Conservation (phyloP, 2,329 filamentous ascomycete species). For the Teratosphaeriaceae sp. region DNA sequence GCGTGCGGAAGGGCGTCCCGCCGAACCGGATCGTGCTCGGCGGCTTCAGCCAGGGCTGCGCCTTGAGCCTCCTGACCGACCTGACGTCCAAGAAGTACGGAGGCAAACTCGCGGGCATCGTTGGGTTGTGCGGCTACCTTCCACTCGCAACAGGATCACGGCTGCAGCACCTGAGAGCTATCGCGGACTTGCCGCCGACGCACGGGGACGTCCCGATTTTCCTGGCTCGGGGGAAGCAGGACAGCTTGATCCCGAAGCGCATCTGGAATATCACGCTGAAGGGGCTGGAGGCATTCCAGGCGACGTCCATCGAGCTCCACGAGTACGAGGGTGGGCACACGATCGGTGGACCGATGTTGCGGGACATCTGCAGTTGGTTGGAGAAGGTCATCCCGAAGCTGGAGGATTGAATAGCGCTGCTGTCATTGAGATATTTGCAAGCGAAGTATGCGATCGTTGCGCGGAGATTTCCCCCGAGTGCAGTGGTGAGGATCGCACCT, state of each 20-base stretch:
- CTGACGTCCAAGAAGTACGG: conserved; percentile 33
- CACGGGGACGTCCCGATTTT: conserved; percentile 38
- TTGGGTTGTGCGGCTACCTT: conserved; percentile 43
- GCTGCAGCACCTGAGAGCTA: conserved; percentile 33
- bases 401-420: conserved; percentile 17
- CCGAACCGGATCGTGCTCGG: conserved; percentile 39
- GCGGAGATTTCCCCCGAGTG: too few relatives aligned
- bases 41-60: conserved; percentile 45
- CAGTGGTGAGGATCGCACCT: too few relatives aligned
- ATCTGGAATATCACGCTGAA: conserved; percentile 38
- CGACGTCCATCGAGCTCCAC: conserved; percentile 33
- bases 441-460: too few relatives aligned
- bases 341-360: conserved; percentile 36
- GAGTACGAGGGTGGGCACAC: conserved; percentile 46
- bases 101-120: conserved; percentile 36
- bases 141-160: conserved; percentile 26
- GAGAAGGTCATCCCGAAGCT: conserved; percentile 35
- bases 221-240: conserved; percentile 40
- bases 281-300: conserved; percentile 33
- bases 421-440: too few relatives aligned
- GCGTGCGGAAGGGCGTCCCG: conserved; percentile 35
- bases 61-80: conserved; percentile 38
- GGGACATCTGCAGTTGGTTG: conserved; percentile 40
- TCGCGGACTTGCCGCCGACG: conserved; percentile 28
- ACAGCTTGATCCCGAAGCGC: conserved; percentile 42